Percentiles rank a stretch among this genome's conserved stretches.
Evolutionary conservation across 1,284 basidiomycete genomes (phyloP).

Genomic region (Schizopora paradoxa): DNA sequence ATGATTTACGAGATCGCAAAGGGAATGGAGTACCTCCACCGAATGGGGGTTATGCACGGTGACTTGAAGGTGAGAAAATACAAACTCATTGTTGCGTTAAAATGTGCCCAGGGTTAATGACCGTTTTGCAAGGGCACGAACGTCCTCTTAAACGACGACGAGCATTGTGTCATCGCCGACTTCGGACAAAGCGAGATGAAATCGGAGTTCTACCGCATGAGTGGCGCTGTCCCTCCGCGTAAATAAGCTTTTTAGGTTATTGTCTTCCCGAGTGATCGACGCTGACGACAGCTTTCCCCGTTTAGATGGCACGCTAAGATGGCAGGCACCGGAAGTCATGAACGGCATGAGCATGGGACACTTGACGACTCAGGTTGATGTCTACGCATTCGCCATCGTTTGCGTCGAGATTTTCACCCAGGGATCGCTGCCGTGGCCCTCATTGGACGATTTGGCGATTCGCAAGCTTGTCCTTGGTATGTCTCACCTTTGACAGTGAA

Average conservation of each 20-base stretch:
- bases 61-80: slow-evolving; percentile 54
- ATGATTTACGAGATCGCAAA: slow-evolving; percentile 67
- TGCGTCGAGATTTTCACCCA: slow-evolving; percentile 65
- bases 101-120: background rate
- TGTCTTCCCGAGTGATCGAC: background rate
- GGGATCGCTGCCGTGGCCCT: slow-evolving; percentile 58
- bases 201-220: slow-evolving; percentile 57
- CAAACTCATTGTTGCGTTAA: background rate
- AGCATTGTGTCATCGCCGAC: slow-evolving; percentile 66
- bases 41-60: slow-evolving; percentile 60
- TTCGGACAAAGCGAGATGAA: slow-evolving; percentile 79
- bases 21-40: slow-evolving; percentile 74
- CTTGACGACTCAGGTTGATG: slow-evolving; percentile 56
- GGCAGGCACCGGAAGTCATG: slow-evolving; percentile 74
- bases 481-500: slow-evolving; percentile 26
- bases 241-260: slow-evolving; percentile 26
- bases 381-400: slow-evolving; percentile 70
- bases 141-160: slow-evolving; percentile 62
- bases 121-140: slow-evolving; percentile 51
- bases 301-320: slow-evolving; percentile 55
- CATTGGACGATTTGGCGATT: slow-evolving; percentile 54
- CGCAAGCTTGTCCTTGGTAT: slow-evolving; percentile 55
- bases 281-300: slow-evolving; percentile 11
- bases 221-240: slow-evolving; percentile 49
- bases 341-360: slow-evolving; percentile 34